phyloP scores from a whole-genome alignment of 2,329 filamentous ascomycete genomes.

The Emergomyces africanus region DNA sequence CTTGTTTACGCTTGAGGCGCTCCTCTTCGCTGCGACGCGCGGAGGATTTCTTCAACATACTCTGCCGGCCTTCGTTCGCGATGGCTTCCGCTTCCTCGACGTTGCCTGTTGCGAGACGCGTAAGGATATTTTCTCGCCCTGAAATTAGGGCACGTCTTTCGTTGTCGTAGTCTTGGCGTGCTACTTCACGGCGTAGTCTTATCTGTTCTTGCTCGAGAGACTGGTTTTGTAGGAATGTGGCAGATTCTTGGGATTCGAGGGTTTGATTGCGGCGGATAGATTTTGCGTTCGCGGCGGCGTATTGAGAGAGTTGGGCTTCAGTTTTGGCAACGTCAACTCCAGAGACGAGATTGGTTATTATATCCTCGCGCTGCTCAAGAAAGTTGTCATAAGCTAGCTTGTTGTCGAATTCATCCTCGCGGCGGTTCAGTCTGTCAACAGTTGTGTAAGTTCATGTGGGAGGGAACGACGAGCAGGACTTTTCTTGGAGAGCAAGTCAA shows the following conservation, averaged over 20 bases:
- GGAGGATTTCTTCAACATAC: conserved; percentile 62
- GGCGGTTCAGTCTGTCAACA: conserved; percentile 63
- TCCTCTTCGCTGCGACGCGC: conserved; percentile 43
- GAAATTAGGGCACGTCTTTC: conserved; percentile 53
- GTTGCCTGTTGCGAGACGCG: conserved; percentile 51
- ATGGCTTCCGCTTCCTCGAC: conserved; percentile 45
- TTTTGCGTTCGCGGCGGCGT: conserved; percentile 57
- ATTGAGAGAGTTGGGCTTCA: conserved; percentile 48
- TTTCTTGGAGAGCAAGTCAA: no score
- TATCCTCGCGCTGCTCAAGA: conserved; percentile 78
- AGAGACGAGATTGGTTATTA: conserved; percentile 77
- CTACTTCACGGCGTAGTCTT: conserved; percentile 48
- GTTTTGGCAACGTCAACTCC: conserved; percentile 55
- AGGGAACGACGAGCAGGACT: neutral
- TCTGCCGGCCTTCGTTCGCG: conserved; percentile 40
- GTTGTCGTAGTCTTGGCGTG: conserved; percentile 55
- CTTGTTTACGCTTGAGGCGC: conserved; percentile 34
- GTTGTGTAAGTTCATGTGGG: neutral
- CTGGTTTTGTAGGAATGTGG: conserved; percentile 34
- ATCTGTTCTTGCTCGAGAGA: conserved; percentile 54
- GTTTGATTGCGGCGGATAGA: conserved; percentile 42
- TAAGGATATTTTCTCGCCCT: conserved; percentile 55
- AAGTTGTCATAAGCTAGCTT: conserved; percentile 84
- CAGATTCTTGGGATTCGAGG: conserved; percentile 35
- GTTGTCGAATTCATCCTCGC: conserved; percentile 81